Evolutionary conservation across 306 rosid species (phyloP).

Genomic region (Quercus mongolica): DNA sequence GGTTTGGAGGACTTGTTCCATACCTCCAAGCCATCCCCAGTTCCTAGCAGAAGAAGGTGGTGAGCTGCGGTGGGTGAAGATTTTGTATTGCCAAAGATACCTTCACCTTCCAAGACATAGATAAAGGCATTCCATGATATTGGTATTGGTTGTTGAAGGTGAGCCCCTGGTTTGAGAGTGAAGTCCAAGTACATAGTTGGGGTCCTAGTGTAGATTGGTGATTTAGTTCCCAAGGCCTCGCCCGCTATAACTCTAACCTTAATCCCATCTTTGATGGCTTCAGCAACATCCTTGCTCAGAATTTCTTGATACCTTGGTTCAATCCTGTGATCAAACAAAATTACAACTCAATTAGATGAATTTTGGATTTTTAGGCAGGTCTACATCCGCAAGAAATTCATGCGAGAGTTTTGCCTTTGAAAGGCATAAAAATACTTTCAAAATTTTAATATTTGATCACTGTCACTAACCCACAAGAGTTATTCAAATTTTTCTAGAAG

Average conservation of each 20-base stretch:
- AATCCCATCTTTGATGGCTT: constrained; percentile 66
- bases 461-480: too few relatives aligned
- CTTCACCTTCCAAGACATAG: constrained; percentile 89
- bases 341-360: not conserved
- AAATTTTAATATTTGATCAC: too few relatives aligned
- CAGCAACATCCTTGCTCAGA: constrained; percentile 66
- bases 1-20: constrained; percentile 75
- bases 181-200: constrained; percentile 95
- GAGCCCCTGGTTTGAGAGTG: constrained; percentile 73
- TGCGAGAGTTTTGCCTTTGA: not conserved
- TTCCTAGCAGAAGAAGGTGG: constrained; percentile 74
- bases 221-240: constrained; percentile 79
- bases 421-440: not conserved
- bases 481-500: not conserved
- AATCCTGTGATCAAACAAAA: constrained; percentile 43
- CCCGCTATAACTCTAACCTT: constrained; percentile 91
- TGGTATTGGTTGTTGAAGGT: constrained; percentile 68
- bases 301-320: constrained; percentile 94
- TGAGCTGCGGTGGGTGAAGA: constrained; percentile 50
- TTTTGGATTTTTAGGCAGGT: not conserved
- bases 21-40: constrained; percentile 76
- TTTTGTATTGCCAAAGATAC: constrained; percentile 54
- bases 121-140: constrained; percentile 86
- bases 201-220: constrained; percentile 81
- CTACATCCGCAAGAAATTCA: not conserved